Percentiles rank a stretch among this genome's conserved stretches.
These are phyloP conservation scores for Vigna unguiculata DNA, from an alignment of 306 rosid genomes.

Conservation along the genomic window DNA sequence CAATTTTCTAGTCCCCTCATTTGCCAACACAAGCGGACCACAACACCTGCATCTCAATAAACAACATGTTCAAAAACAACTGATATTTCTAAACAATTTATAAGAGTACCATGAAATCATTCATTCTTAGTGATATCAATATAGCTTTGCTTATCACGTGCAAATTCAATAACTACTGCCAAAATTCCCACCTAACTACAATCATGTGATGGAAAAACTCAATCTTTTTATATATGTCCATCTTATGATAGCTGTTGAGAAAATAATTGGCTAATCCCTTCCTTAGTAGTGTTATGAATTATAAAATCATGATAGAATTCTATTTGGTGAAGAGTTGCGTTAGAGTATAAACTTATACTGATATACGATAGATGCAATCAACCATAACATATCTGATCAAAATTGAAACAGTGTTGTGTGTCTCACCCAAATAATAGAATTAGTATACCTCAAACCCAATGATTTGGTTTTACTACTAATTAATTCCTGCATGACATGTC, in stretches of 20 bases:
- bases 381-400: background rate
- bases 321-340: conserved; percentile 17
- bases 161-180: conserved; percentile 15
- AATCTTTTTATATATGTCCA: conserved; percentile 11
- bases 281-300: background rate
- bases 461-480: too few relatives aligned
- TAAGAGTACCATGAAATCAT: background rate
- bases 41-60: conserved; percentile 1
- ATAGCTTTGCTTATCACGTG: conserved; percentile 25
- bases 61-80: too few relatives aligned
- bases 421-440: too few relatives aligned
- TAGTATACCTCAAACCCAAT: too few relatives aligned
- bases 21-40: conserved; percentile 22
- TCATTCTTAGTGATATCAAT: background rate
- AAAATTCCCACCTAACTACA: conserved; percentile 20
- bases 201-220: background rate
- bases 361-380: background rate
- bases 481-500: too few relatives aligned
- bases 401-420: background rate
- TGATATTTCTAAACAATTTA: background rate
- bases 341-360: conserved; percentile 5
- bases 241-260: conserved; percentile 18
- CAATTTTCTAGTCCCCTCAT: too few relatives aligned
- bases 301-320: conserved; percentile 15
- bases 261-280: conserved; percentile 26